These are phyloP conservation scores for Saxophila tyrrhenica DNA, from an alignment of 495 filamentous ascomycete genomes.

Conservation along the genomic window DNA sequence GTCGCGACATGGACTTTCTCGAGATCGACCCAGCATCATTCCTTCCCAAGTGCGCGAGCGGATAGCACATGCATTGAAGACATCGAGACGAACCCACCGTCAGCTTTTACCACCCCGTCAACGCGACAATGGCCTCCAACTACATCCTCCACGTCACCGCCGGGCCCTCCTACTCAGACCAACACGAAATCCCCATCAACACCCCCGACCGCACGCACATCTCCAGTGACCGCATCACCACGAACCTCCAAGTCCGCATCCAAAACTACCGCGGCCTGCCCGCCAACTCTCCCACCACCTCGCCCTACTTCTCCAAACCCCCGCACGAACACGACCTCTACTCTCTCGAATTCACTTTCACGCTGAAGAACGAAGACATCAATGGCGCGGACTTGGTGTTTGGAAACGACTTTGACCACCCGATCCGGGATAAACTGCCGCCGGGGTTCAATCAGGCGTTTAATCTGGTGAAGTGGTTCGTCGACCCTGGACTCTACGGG, in stretches of 20 bases:
- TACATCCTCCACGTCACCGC: conserved; percentile 63
- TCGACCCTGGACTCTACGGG: conserved; percentile 80
- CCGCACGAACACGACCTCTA: conserved; percentile 67
- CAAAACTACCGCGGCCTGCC: conserved; percentile 43
- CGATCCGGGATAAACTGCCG: conserved; percentile 75
- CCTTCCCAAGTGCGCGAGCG: too few relatives aligned
- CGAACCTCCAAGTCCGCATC: conserved; percentile 58
- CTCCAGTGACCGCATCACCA: conserved; percentile 43
- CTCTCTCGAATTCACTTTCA: conserved; percentile 64
- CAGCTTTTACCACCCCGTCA: too few relatives aligned
- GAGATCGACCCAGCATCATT: too few relatives aligned
- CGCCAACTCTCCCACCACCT: conserved; percentile 33
- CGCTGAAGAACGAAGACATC: conserved; percentile 49
- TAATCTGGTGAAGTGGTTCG: conserved; percentile 68
- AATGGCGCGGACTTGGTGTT: conserved; percentile 66
- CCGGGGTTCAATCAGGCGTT: conserved; percentile 73
- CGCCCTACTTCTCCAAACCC: conserved; percentile 61
- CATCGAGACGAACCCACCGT: too few relatives aligned
- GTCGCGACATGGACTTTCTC: too few relatives aligned
- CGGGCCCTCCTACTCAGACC: conserved; percentile 57
- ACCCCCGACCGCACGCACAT: conserved; percentile 44
- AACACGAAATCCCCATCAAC: conserved; percentile 66
- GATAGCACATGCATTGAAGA: too few relatives aligned
- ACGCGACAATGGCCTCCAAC: conserved; percentile 31
- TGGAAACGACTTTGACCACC: conserved; percentile 85